Conservation (phyloP, 2,329 filamentous ascomycete species). For the Penicillium sp. region DNA sequence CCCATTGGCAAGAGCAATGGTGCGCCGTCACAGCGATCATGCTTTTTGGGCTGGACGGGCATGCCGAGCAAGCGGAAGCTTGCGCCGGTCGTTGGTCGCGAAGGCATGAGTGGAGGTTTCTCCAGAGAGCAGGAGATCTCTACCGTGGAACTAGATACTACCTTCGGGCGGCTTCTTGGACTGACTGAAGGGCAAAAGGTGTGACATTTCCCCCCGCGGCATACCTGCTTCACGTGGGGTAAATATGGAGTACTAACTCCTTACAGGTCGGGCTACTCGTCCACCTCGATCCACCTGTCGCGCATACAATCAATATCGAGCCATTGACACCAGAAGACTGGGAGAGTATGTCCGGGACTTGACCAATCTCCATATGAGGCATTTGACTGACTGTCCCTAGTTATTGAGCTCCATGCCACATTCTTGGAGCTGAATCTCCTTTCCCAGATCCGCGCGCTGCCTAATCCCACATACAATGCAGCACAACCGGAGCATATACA, state of each 20-base stretch:
- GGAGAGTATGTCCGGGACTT: slow-evolving; percentile 65
- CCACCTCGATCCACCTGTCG: slow-evolving; percentile 86
- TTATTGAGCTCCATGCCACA: slow-evolving; percentile 94
- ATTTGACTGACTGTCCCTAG: slow-evolving; percentile 37
- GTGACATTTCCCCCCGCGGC: slow-evolving; percentile 33
- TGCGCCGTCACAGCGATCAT: slow-evolving; percentile 63
- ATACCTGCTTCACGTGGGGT: slow-evolving; percentile 38
- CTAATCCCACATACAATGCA: slow-evolving; percentile 73
- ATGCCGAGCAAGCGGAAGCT: slow-evolving; percentile 90
- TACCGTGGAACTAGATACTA: slow-evolving; percentile 83
- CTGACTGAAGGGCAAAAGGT: slow-evolving; percentile 82
- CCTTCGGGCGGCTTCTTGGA: slow-evolving; percentile 75
- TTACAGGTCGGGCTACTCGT: slow-evolving; percentile 63
- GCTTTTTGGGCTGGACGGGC: slow-evolving; percentile 95
- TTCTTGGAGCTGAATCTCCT: slow-evolving; percentile 94
- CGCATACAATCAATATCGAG: slow-evolving; percentile 95
- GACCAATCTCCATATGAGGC: neutral
- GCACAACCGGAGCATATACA: slow-evolving; percentile 64
- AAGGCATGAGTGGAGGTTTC: slow-evolving; percentile 68
- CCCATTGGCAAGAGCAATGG: slow-evolving; percentile 56
- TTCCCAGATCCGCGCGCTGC: slow-evolving; percentile 88
- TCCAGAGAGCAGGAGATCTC: slow-evolving; percentile 74
- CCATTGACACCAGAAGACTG: slow-evolving; percentile 93
- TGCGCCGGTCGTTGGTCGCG: slow-evolving; percentile 71
- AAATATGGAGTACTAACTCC: slow-evolving; percentile 27